These are phyloP conservation scores for Bidens hawaiensis DNA, from an alignment of 140 eudicot species.

Conservation along the genomic window DNA sequence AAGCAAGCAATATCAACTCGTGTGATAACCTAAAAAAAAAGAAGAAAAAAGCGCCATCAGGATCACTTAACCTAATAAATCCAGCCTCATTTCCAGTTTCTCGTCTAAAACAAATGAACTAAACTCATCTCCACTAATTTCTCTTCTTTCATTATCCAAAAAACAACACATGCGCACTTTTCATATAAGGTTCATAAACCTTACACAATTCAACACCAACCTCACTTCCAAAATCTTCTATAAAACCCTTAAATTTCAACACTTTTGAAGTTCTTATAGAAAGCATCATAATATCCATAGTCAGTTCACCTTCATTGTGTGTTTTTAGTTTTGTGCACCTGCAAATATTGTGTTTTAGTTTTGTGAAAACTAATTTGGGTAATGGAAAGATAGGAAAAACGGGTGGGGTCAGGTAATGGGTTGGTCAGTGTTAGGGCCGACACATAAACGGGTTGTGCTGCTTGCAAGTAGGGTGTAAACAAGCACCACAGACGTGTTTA, in stretches of 20 bases:
- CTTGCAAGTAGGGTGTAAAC: too few relatives aligned
- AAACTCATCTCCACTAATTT: constrained; percentile 44
- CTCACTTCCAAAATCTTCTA: constrained; percentile 52
- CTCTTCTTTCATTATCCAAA: constrained; percentile 55
- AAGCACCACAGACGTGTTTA: too few relatives aligned
- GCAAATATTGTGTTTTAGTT: too few relatives aligned
- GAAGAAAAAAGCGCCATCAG: too few relatives aligned
- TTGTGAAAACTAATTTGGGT: neutral
- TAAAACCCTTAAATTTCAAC: constrained; percentile 58
- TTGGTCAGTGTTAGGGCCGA: neutral
- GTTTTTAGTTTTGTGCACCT: too few relatives aligned
- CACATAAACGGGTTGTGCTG: neutral
- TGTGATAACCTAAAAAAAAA: constrained; percentile 68
- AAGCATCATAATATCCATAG: constrained; percentile 77
- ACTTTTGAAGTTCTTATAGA: constrained; percentile 84
- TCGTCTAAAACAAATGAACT: constrained; percentile 42
- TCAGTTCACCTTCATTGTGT: constrained; percentile 42
- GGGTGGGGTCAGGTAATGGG: neutral
- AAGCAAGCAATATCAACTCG: constrained; percentile 81
- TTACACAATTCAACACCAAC: constrained; percentile 50
- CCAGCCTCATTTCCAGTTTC: constrained; percentile 30
- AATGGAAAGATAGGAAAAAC: neutral
- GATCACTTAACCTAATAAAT: constrained; percentile 75
- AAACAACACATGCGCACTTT: constrained; percentile 74
- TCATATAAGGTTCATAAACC: constrained; percentile 59